Percentiles rank a stretch among this genome's conserved stretches.
These are phyloP conservation scores for Plasmodium relictum DNA, from an alignment of 169 alveolate genomes.

Conservation along the genomic window DNA sequence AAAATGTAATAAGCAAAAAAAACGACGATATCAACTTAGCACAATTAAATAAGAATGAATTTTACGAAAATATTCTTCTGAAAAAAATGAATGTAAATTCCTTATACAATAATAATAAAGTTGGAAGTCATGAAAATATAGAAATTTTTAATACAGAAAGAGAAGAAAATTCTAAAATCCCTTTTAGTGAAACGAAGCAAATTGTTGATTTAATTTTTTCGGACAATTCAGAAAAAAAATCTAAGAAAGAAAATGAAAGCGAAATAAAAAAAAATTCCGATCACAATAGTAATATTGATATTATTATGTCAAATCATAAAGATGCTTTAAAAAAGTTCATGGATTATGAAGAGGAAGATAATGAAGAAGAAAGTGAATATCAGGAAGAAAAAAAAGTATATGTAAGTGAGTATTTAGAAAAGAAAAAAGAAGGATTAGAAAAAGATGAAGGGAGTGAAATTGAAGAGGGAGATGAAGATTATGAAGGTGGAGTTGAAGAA, in stretches of 20 bases:
- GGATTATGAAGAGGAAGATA: conserved; percentile 54
- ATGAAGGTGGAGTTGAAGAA: background rate
- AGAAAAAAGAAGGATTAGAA: background rate
- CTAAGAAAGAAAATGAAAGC: background rate
- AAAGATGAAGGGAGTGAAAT: background rate
- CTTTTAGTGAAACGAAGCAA: conserved; percentile 29
- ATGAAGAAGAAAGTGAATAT: background rate
- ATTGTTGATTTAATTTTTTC: conserved; percentile 44
- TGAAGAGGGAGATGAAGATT: background rate
- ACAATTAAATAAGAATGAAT: background rate
- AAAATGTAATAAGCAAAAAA: background rate
- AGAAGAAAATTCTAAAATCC: background rate
- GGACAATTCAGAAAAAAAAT: background rate
- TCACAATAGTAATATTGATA: conserved; percentile 51
- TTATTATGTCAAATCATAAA: conserved; percentile 66
- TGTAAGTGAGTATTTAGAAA: background rate
- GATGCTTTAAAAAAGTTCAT: conserved; percentile 40
- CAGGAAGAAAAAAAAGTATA: background rate
- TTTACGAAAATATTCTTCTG: background rate
- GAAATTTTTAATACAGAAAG: background rate
- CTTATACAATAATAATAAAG: background rate
- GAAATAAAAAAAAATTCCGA: conserved; percentile 5
- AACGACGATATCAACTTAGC: background rate
- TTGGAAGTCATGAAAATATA: background rate
- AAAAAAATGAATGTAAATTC: background rate